Base-by-base conservation (phyloP, 1,139 yeast genomes). In the Lodderomyces orthopsilosis region DNA sequence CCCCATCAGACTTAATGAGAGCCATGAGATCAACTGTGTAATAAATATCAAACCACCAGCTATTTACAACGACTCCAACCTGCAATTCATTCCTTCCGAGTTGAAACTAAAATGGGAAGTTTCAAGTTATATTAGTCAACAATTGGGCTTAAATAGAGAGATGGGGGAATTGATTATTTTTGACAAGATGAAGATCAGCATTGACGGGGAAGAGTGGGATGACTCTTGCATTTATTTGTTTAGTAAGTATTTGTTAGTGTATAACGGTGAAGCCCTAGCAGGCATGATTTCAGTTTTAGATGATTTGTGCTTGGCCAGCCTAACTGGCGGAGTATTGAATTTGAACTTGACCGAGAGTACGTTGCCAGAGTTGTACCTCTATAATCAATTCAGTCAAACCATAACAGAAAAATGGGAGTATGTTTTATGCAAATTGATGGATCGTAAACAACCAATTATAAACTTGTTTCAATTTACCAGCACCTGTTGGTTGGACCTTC, bases 401-500 rank as follows among this genome's bases (percentile, higher is more conserved):
- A 55, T 75, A 1, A 55, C 68, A 4, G 54, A 63, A 15, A 75
- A 76, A 54, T 77, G 82, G 77, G 54, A 66, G 44, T 57, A 62
- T 41, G 53, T 56, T 46, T 45, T 67, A 43, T 44, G 55, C 46
- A 53, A 58, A 40, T 41, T 55, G n/a, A 44, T 52, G 35, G 41
- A 46, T 17, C 42, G 44, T 8, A 45, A 45, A 6, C 43, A 56
- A 2, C 44, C 48, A 13, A 21, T 12, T 5, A 49, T 74, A 2
- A 72, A 77, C 7, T 51, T 76, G 22, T 63, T 63, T 37, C 81
- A 77, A 53, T 59, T 79, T 47, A 75, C 85, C 1, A 65, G 75
- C 1, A 80, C 75, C 47, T 75, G 74, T 0, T 77, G 85, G 83
- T 55, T 56, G 10, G 49, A 70, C 15, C 50, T 69, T 30, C 54